Percentiles rank a stretch among this genome's conserved stretches.
These are phyloP conservation scores for Rosa rugosa DNA, from an alignment of 306 rosid species.

Conservation along the genomic window DNA sequence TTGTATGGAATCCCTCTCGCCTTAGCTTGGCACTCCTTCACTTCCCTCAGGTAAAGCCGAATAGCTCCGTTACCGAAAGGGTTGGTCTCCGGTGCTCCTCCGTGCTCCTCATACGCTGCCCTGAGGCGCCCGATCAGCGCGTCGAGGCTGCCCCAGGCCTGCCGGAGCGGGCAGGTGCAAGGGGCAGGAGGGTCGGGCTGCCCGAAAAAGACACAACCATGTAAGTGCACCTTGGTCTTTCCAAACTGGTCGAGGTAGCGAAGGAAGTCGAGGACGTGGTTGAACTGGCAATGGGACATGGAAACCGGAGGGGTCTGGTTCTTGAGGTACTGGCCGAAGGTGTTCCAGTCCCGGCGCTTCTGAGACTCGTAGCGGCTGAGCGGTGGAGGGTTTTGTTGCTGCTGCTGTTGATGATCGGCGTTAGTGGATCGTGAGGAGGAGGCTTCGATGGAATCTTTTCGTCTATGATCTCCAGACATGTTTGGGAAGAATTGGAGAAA, in stretches of 20 bases:
- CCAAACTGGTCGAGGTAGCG: constrained; percentile 91
- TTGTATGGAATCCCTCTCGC: constrained; percentile 82
- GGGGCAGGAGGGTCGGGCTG: constrained; percentile 95
- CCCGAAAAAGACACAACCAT: constrained; percentile 79
- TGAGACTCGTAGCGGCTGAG: constrained; percentile 87
- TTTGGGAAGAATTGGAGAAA: constrained; percentile 26
- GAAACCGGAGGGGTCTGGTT: constrained; percentile 71
- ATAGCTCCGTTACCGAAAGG: constrained; percentile 86
- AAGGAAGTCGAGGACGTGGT: constrained; percentile 82
- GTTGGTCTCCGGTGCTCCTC: constrained; percentile 68
- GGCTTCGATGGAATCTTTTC: constrained; percentile 41
- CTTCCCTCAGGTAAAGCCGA: constrained; percentile 77
- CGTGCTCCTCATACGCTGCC: constrained; percentile 87
- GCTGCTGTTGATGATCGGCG: constrained; percentile 25
- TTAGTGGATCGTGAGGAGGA: constrained; percentile 34
- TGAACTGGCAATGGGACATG: constrained; percentile 67
- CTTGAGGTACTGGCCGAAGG: constrained; percentile 76
- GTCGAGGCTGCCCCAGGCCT: constrained; percentile 96
- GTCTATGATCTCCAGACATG: constrained; percentile 49
- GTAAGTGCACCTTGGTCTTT: constrained; percentile 85
- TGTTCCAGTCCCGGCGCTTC: constrained; percentile 89
- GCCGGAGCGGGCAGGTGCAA: constrained; percentile 80
- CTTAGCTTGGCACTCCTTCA: constrained; percentile 81
- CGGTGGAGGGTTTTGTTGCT: constrained; percentile 25
- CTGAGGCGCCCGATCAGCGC: constrained; percentile 87